Conservation (phyloP, 164 flowering plant genomes). For the Aristolochia fimbriata region DNA sequence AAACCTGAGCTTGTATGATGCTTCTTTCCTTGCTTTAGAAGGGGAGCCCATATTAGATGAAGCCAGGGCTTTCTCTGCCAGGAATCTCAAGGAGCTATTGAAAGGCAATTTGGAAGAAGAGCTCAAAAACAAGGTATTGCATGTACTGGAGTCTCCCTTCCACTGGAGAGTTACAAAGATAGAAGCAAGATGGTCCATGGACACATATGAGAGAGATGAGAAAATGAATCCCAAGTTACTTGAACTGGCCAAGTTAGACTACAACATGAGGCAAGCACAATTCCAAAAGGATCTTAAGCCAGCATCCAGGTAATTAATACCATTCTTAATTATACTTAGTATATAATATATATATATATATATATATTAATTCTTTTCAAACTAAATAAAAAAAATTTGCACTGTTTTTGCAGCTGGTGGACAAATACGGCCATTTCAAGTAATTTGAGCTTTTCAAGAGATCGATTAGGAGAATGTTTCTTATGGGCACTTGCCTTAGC, state of each 20-base stretch:
- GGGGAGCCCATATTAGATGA: constrained; percentile 24
- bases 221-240: constrained; percentile 12
- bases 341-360: no score
- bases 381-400: no score
- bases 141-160: constrained; percentile 25
- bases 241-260: constrained; percentile 32
- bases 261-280: constrained; percentile 32
- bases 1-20: constrained; percentile 30
- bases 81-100: constrained; percentile 6
- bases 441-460: constrained; percentile 16
- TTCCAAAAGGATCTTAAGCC: constrained; percentile 23
- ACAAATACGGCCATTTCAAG: constrained; percentile 15
- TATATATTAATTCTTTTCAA: no score
- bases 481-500: background rate
- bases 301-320: constrained; percentile 19
- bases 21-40: constrained; percentile 22
- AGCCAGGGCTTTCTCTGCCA: constrained; percentile 16
- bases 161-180: constrained; percentile 30
- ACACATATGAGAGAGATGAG: constrained; percentile 6
- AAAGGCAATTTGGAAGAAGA: constrained; percentile 8
- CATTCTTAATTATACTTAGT: no score
- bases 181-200: constrained; percentile 28
- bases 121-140: constrained; percentile 10
- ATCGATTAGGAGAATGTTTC: constrained; percentile 5
- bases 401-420: constrained; percentile 34